Conservation (phyloP, 73 alveolate genomes). For the Blepharisma stoltei region DNA sequence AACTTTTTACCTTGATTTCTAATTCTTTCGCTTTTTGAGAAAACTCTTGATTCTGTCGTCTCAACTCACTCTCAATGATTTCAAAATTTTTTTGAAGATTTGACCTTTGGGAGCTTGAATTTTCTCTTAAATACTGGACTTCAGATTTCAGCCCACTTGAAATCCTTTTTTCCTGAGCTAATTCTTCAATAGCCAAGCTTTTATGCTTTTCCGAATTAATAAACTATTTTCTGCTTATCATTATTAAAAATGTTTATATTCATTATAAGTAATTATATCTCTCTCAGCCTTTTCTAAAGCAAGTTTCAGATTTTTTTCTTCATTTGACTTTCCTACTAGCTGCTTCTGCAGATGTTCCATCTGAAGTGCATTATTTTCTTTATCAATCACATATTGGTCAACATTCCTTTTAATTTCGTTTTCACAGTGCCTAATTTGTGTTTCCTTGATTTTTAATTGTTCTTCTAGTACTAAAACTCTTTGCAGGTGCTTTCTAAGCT, state of each 20-base stretch:
- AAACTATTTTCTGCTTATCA: no score
- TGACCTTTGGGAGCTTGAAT: not conserved
- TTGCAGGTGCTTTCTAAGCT: not conserved
- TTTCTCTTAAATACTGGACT: constrained; percentile 18
- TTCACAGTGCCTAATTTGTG: constrained; percentile 4
- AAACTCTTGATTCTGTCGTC: not conserved
- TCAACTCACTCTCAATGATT: not conserved
- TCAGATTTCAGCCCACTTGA: not conserved
- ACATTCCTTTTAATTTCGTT: not conserved
- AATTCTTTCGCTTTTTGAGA: not conserved
- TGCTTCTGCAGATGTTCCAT: constrained; percentile 13
- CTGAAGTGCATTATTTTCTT: constrained; percentile 1
- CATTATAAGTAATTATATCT: no score
- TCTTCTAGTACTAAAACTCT: not conserved
- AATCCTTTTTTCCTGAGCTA: constrained; percentile 6
- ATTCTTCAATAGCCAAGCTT: not conserved
- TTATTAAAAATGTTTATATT: no score
- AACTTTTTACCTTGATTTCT: constrained; percentile 15
- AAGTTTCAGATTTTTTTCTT: not conserved
- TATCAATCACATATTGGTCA: constrained; percentile 3
- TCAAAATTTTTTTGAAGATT: constrained; percentile 10
- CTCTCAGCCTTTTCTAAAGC: not conserved
- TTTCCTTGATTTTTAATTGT: constrained; percentile 21
- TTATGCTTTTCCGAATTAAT: no score
- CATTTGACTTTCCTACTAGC: not conserved